Evolutionary conservation across 2,329 filamentous ascomycete species (phyloP).

Genomic region (Biscogniauxia sp.): DNA sequence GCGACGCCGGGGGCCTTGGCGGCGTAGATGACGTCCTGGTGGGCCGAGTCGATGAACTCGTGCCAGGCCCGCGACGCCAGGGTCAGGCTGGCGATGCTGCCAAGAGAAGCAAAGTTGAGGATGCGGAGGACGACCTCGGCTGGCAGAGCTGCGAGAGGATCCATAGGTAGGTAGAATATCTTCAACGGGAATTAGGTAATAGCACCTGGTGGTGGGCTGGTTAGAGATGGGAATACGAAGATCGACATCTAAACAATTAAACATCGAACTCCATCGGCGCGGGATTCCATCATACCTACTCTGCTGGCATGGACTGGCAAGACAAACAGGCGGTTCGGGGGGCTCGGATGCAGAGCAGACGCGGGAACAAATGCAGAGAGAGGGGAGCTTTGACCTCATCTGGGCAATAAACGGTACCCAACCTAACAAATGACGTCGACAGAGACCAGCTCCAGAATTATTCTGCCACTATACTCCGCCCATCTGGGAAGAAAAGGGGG

Average conservation of each 20-base stretch:
- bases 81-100: constrained; percentile 13
- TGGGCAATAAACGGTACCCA: too few relatives aligned
- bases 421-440: too few relatives aligned
- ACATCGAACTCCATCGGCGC: too few relatives aligned
- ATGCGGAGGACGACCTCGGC: constrained; percentile 23
- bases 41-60: constrained; percentile 18
- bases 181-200: neutral
- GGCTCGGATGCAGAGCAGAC: too few relatives aligned
- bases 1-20: neutral
- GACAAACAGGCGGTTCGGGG: too few relatives aligned
- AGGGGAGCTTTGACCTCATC: too few relatives aligned
- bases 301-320: too few relatives aligned
- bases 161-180: constrained; percentile 5
- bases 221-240: neutral
- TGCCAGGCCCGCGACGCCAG: constrained; percentile 17
- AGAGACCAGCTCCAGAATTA: too few relatives aligned
- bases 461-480: too few relatives aligned
- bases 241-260: neutral
- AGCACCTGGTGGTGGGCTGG: neutral
- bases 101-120: constrained; percentile 17
- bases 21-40: constrained; percentile 22
- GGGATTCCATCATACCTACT: too few relatives aligned
- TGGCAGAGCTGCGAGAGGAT: constrained; percentile 18
- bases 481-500: too few relatives aligned
- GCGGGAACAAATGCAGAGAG: too few relatives aligned